phyloP scores from a whole-genome alignment of 1,139 yeast genomes.

The Debaryomycetaceae sp. region DNA sequence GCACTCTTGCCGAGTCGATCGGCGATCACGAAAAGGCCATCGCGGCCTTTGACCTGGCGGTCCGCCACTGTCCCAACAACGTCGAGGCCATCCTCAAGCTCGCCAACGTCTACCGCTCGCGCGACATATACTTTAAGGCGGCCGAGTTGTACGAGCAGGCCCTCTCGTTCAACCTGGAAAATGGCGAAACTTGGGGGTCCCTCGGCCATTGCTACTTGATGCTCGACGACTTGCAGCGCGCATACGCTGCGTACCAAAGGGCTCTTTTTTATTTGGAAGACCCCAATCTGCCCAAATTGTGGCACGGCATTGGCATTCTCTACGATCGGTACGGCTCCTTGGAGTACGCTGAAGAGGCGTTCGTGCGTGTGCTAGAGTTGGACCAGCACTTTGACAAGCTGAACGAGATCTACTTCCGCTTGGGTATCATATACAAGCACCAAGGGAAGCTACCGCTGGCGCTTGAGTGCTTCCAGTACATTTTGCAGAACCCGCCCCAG shows the following conservation, averaged over 20 bases:
- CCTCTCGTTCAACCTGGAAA: constrained; percentile 67
- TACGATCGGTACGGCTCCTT: constrained; percentile 93
- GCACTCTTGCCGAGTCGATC: constrained; percentile 79
- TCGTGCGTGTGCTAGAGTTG: constrained; percentile 87
- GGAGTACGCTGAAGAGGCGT: constrained; percentile 97
- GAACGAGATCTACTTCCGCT: constrained; percentile 87
- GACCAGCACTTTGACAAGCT: constrained; percentile 96
- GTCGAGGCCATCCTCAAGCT: constrained; percentile 76
- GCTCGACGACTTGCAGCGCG: constrained; percentile 92
- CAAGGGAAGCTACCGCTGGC: constrained; percentile 83
- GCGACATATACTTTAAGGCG: constrained; percentile 87
- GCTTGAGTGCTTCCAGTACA: constrained; percentile 87
- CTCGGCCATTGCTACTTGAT: constrained; percentile 93
- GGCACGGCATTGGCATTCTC: constrained; percentile 97
- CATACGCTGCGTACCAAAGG: constrained; percentile 93
- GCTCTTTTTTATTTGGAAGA: constrained; percentile 85
- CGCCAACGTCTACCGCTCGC: constrained; percentile 79
- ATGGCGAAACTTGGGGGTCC: constrained; percentile 96
- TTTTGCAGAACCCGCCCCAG: constrained; percentile 82
- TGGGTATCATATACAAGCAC: constrained; percentile 95
- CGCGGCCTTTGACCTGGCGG: constrained; percentile 80
- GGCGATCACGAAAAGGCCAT: constrained; percentile 88
- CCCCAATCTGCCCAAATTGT: constrained; percentile 90
- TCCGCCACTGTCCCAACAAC: constrained; percentile 77
- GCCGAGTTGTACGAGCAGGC: constrained; percentile 90